Evolutionary conservation across 2,329 filamentous ascomycete species (phyloP).

Genomic region (Alternaria rosae): DNA sequence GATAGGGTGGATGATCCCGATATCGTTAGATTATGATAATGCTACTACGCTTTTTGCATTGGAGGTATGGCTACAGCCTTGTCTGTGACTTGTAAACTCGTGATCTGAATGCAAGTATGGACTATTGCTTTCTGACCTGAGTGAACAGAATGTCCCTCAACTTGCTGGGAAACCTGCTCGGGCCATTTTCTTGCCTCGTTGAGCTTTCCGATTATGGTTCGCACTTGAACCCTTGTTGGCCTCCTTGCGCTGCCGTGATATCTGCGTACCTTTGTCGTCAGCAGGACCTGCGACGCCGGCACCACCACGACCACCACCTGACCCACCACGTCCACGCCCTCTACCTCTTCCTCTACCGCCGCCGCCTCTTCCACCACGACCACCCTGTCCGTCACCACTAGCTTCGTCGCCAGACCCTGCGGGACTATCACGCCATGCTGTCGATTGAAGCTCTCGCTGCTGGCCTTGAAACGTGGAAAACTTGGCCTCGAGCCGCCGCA

Average conservation of each 20-base stretch:
- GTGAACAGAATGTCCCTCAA: background rate
- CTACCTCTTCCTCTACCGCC: constrained; percentile 47
- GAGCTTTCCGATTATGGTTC: constrained; percentile 85
- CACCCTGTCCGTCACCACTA: constrained; percentile 53
- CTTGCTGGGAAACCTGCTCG: constrained; percentile 59
- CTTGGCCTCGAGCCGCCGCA: constrained; percentile 74
- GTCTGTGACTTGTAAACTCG: background rate
- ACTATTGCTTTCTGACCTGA: no score
- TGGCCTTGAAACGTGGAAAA: constrained; percentile 70
- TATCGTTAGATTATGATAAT: background rate
- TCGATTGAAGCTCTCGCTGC: constrained; percentile 70
- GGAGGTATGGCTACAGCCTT: background rate
- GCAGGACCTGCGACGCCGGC: constrained; percentile 69
- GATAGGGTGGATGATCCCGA: background rate
- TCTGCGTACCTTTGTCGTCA: constrained; percentile 74
- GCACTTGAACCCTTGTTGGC: constrained; percentile 81
- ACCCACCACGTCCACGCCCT: constrained; percentile 44
- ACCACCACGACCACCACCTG: constrained; percentile 46
- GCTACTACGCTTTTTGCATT: background rate
- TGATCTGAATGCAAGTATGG: background rate
- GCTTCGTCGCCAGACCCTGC: constrained; percentile 64
- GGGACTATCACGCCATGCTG: constrained; percentile 64
- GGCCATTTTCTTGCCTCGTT: constrained; percentile 68
- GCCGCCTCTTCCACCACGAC: constrained; percentile 56
- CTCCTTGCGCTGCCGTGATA: constrained; percentile 78